Base-by-base conservation (phyloP, 2,329 filamentous ascomycete species). In the Exophiala dermatitidis region DNA sequence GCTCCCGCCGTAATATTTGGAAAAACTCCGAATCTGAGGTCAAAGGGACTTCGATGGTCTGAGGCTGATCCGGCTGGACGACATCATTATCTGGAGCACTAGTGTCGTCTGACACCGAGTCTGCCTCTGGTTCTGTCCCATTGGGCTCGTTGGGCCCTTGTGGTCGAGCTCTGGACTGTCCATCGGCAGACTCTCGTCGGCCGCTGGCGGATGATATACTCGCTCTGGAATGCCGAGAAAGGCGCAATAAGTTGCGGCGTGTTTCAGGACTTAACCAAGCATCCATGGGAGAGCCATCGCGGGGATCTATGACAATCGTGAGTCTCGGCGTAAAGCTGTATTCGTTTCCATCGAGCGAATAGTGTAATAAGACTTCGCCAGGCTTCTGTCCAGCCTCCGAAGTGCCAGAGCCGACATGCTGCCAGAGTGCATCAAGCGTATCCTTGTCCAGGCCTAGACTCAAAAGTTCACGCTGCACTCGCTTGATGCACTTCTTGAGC, bases 401-500 rank as follows among this genome's bases (percentile, higher is more conserved):
- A 52, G 48, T 40, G 55, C 56, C 74, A 72, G 53, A 73, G 68
- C 64, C 75, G 70, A 56, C 76, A 70, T 31, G 75, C 70, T 51
- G 77, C 74, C 50, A 86, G 30, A 93, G 76, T 53, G 80, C 78
- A 44, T 81, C 77, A 51, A 94, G 72, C 1, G 85, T 89, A 6
- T 84, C 77, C 3, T 80, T 79, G 59, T 88, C 85, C 31, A 94
- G 79, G 5, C 88, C 88, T 9, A 91, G 72, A 33, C 78, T 76
- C 38, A 76, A 72, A 48, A 95, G 77, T 72, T 95, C 88, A 48
- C 74, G 72, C 60, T 84, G 81, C 46, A 94, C 84, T 66, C 84
- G 84, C 66, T 90, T 91, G 66, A 95, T 84, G 70, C 86, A 88
- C 73, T 94, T 95, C 71, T 95, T 95, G 52, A 95, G 79, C 68